Percentiles rank a stretch among this genome's conserved stretches.
Conservation (phyloP, 2,329 filamentous ascomycete species). For the Ophiostoma tasmaniense region DNA sequence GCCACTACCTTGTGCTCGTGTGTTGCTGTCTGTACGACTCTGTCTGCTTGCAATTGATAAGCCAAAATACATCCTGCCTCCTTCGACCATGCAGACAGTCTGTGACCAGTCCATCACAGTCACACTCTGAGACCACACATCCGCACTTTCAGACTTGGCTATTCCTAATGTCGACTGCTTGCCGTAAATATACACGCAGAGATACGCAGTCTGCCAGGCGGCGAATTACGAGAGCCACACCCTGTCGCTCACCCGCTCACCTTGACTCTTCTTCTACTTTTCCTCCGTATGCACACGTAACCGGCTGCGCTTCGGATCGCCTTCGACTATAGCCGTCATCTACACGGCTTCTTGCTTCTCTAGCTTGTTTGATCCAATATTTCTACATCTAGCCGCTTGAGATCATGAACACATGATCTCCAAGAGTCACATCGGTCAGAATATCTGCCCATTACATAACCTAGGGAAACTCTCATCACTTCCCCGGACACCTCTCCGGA, state of each 20-base stretch:
- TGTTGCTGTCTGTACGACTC: neutral
- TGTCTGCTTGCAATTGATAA: neutral
- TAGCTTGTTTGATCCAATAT: neutral
- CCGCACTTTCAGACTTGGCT: neutral
- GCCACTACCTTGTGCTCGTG: neutral
- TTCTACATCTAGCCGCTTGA: neutral
- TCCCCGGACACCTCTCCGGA: neutral
- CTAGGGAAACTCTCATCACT: neutral
- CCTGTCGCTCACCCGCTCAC: neutral
- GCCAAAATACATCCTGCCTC: neutral
- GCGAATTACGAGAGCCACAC: neutral
- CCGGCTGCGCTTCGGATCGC: slow-evolving; percentile 1
- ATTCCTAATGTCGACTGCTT: neutral
- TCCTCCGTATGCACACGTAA: neutral
- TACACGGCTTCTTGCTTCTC: neutral
- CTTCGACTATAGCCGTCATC: neutral
- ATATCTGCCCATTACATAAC: neutral
- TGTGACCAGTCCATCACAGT: neutral
- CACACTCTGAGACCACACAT: neutral
- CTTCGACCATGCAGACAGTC: neutral
- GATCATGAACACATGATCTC: neutral
- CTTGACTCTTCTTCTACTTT: neutral
- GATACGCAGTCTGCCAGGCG: neutral
- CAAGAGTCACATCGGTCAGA: neutral
- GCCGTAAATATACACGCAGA: neutral